A percentile compares a stretch with the other conserved stretches of the same genome.
Evolutionary conservation across 768 basidiomycete species (phyloP).

Genomic region (Lactifluus volemus): DNA sequence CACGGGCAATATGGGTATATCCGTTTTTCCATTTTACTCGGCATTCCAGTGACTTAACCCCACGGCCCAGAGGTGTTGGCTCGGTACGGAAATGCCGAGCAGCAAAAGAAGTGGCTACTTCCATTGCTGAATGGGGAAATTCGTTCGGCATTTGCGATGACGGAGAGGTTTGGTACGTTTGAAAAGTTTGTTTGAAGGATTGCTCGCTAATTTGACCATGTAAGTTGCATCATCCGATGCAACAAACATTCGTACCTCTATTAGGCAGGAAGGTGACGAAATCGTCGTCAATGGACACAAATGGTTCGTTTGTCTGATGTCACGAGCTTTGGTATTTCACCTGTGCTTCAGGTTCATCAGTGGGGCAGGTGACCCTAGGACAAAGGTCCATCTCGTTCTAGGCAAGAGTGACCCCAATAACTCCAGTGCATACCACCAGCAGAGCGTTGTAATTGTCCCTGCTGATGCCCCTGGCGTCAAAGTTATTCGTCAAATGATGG

Average conservation of each 20-base stretch:
- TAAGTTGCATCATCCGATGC: conserved; percentile 92
- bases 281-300: conserved; percentile 96
- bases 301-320: conserved; percentile 47
- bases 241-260: conserved; percentile 86
- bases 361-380: conserved; percentile 90
- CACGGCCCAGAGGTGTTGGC: conserved; percentile 79
- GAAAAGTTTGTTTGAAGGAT: neutral
- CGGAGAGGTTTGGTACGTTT: conserved; percentile 73
- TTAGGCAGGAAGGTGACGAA: conserved; percentile 73
- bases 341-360: conserved; percentile 76
- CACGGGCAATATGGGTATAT: conserved; percentile 91
- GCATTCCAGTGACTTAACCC: neutral
- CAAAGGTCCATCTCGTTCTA: conserved; percentile 85
- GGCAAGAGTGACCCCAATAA: conserved; percentile 89
- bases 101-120: conserved; percentile 83
- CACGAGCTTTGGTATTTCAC: neutral
- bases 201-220: conserved; percentile 7
- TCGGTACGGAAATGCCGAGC: conserved; percentile 82
- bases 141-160: conserved; percentile 95
- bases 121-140: conserved; percentile 90
- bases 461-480: conserved; percentile 79
- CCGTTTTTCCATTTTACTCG: conserved; percentile 18
- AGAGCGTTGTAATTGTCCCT: conserved; percentile 94
- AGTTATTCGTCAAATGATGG: conserved; percentile 84
- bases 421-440: conserved; percentile 66